These are phyloP conservation scores for Theileria orientalis DNA, from an alignment of 169 alveolate genomes.

Conservation along the genomic window DNA sequence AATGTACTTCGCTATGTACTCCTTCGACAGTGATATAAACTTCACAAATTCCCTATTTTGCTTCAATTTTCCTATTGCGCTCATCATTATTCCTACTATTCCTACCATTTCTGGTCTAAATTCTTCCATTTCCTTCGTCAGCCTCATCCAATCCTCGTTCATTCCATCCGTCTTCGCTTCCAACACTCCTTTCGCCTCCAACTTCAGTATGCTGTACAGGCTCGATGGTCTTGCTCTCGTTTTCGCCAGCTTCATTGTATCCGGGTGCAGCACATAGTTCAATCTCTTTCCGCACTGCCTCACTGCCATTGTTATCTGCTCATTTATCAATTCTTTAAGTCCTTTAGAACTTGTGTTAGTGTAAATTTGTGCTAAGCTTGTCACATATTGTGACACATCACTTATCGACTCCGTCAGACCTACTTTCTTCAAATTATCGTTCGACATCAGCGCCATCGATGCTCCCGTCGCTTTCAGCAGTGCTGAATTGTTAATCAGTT, in stretches of 20 bases:
- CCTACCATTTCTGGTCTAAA: neutral
- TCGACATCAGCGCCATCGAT: neutral
- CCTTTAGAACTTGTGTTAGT: neutral
- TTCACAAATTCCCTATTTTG: constrained; percentile 1
- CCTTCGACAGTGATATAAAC: neutral
- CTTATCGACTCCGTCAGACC: neutral
- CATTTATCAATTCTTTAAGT: neutral
- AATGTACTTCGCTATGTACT: neutral
- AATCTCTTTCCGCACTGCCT: constrained; percentile 2
- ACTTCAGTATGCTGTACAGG: constrained; percentile 2
- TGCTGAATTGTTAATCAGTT: neutral
- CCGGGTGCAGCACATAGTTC: neutral
- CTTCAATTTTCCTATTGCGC: neutral
- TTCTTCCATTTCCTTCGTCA: neutral
- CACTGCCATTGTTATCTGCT: neutral
- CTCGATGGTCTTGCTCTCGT: constrained; percentile 14
- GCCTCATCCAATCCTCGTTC: constrained; percentile 4
- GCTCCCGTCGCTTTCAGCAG: neutral
- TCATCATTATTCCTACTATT: constrained; percentile 1
- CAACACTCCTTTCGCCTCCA: constrained; percentile 5
- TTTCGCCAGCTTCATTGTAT: neutral
- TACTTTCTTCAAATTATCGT: neutral
- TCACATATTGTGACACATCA: neutral
- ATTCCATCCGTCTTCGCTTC: neutral
- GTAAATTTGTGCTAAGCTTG: neutral